Percentiles rank a stretch among this genome's conserved stretches.
phyloP scores from a whole-genome alignment of 257 asterid species.

The Scutellaria galericulata region DNA sequence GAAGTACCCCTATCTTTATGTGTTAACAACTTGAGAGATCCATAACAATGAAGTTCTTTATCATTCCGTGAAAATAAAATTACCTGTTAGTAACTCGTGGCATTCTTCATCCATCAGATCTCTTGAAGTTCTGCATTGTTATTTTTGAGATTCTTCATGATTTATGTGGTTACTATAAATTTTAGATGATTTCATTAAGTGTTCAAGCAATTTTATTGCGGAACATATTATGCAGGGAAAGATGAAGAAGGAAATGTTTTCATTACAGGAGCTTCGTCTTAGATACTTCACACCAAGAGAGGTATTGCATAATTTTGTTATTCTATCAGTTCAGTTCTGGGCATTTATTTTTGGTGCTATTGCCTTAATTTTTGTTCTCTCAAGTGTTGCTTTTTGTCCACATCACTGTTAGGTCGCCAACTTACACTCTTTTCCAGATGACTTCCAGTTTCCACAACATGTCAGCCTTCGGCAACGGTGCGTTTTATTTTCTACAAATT shows the following conservation, averaged over 20 bases:
- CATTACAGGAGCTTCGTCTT: constrained; percentile 63
- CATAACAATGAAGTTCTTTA: not conserved
- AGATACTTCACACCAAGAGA: constrained; percentile 96
- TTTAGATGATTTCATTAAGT: constrained; percentile 9
- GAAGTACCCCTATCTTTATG: not conserved
- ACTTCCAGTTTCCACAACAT: constrained; percentile 74
- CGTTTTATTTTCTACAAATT: constrained; percentile 23
- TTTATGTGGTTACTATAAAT: constrained; percentile 5
- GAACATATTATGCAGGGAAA: constrained; percentile 54
- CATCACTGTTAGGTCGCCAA: constrained; percentile 71
- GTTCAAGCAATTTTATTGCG: constrained; percentile 13
- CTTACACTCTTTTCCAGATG: constrained; percentile 81
- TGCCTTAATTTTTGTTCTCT: not conserved
- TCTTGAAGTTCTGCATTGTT: constrained; percentile 1
- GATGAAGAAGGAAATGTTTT: constrained; percentile 41
- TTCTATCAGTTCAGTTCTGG: constrained; percentile 20
- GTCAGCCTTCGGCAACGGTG: constrained; percentile 89
- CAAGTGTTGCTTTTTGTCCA: constrained; percentile 19
- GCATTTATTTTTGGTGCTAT: not conserved
- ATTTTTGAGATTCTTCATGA: not conserved
- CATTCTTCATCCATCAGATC: constrained; percentile 23
- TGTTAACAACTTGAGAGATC: not conserved
- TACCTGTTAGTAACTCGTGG: not conserved
- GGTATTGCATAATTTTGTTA: constrained; percentile 50
- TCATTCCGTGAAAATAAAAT: constrained; percentile 21